Evolutionary conservation across 1,139 yeast genomes (phyloP), one percentile per base, ranked within the genome.

Genomic region (Candida tetrigidarum): DNA sequence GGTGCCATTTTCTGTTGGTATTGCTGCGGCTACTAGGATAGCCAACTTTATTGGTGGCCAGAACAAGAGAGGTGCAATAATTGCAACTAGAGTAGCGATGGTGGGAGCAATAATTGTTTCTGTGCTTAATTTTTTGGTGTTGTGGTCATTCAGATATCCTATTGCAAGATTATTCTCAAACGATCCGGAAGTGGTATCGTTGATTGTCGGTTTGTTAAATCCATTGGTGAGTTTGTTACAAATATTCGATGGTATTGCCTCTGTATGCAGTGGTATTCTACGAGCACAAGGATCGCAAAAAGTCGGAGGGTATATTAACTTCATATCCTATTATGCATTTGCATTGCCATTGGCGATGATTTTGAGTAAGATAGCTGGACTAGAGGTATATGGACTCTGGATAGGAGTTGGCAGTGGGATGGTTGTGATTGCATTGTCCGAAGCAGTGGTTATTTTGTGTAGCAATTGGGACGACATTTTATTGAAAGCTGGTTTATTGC

Each of bases 251-350:
- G 84, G 96, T 0, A 63, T 89, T 34, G 91, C 93, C 19, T 85
- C 91, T 10, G 90, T 89, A 3, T 86, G 93, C 2, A 89, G 91
- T 47, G 95, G 97, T 1, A 81, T 90, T 40, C 66, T 91, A 43
- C 71, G 97, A 50, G 97, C 97, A 4, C 88, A 87, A 60, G 97
- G 97, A 0, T 75, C 83, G 59, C 97, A 92, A 62, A 81, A 81
- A 44, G 74, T 89, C 40, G 97, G 97, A 0, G 96, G 97, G 1
- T 67, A 83, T 29, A 76, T 91, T 39, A 91, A 90, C 59, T 72
- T 91, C 46, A 64, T 88, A 12, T 84, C 86, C 1, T 91, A 91
- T 64, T 91, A 91, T 61, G 76, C 74, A 4, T 67, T 74, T 55
- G 75, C 73, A 10, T 62, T 71, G 41, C 97, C 97, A 0, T 59